phyloP scores from a whole-genome alignment of 2,329 filamentous ascomycete species.

The Alternaria sp. region DNA sequence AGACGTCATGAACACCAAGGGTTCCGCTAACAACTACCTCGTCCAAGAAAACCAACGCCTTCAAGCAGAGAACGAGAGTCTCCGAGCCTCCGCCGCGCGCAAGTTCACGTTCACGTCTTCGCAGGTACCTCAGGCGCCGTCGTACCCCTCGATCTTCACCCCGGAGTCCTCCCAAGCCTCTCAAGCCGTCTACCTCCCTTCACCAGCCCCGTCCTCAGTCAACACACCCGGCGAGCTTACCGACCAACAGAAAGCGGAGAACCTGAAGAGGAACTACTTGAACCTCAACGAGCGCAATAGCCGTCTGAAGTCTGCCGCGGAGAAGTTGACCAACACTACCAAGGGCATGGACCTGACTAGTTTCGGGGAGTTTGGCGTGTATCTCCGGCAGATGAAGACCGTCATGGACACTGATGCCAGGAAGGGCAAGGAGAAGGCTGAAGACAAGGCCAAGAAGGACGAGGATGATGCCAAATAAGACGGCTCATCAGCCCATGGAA shows the following conservation, averaged over 20 bases:
- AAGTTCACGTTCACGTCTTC: neutral
- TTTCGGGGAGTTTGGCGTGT: slow-evolving; percentile 36
- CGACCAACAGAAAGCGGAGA: slow-evolving; percentile 17
- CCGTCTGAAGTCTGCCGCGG: slow-evolving; percentile 11
- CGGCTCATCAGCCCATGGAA: neutral
- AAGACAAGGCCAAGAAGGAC: neutral
- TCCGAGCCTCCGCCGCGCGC: neutral
- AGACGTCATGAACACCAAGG: neutral
- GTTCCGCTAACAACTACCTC: neutral
- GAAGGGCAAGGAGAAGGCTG: neutral
- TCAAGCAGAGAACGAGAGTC: neutral
- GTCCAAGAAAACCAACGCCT: slow-evolving; percentile 1
- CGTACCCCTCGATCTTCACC: neutral
- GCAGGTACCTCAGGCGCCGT: neutral
- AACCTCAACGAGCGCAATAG: slow-evolving; percentile 28
- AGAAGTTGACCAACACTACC: slow-evolving; percentile 15
- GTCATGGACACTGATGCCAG: slow-evolving; percentile 17
- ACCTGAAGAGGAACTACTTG: slow-evolving; percentile 29
- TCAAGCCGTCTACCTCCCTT: neutral
- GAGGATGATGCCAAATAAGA: neutral
- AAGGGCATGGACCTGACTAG: slow-evolving; percentile 19
- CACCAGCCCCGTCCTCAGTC: slow-evolving; percentile 2
- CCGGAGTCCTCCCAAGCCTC: neutral
- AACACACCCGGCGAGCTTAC: neutral
- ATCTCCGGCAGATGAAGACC: slow-evolving; percentile 19